Evolutionary conservation across 352 stramenopile genomes (phyloP), one percentile per base, ranked within the genome.

Genomic region (Pythium guiyangense): DNA sequence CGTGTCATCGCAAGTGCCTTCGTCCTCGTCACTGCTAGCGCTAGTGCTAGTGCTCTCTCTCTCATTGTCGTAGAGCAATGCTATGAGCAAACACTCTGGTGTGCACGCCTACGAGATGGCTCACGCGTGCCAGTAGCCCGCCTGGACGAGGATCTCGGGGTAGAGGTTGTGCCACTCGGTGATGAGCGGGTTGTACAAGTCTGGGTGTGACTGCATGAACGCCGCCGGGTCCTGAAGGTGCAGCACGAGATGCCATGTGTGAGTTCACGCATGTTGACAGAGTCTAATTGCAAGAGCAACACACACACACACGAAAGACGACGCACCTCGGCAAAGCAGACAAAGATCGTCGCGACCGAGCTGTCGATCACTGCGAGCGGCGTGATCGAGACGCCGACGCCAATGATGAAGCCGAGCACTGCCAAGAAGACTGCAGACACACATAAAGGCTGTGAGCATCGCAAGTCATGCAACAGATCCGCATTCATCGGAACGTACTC

Each of bases 301-400:
- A 26, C 15, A n/a, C n/a, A n/a, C n/a, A n/a, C n/a, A n/a, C n/a
- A n/a, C n/a, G n/a, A 47, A 4, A 15, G n/a, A 62, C 50, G 3
- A 52, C 63, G 17, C 52, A 82, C 82, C 69, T 98, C 90, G 2
- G 94, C 94, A 67, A 98, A 99, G 74, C 94, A 98, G 14, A 99
- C 96, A 64, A 98, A 98, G 40, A 98, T 92, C 3, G 96, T 98
- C 44, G 96, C 94, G 18, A 98, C 90, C 3, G 93, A 97, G 60
- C 86, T 97, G 65, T 95, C 85, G 29, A 99, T 92, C 35, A 98
- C 92, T 47, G 86, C 85, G 35, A 98, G 74, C 35, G 96, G 78
- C 11, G 97, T 97, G 48, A 87, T 79, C 20, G 90, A 85, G 15
- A 98, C 71, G 8, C 92, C 79, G 31, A 94, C 70, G 47, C 92